A percentile compares a stretch with the other conserved stretches of the same genome.
Conservation (phyloP, 2,329 filamentous ascomycete genomes). For the Neophaeococcomyces aloes region DNA sequence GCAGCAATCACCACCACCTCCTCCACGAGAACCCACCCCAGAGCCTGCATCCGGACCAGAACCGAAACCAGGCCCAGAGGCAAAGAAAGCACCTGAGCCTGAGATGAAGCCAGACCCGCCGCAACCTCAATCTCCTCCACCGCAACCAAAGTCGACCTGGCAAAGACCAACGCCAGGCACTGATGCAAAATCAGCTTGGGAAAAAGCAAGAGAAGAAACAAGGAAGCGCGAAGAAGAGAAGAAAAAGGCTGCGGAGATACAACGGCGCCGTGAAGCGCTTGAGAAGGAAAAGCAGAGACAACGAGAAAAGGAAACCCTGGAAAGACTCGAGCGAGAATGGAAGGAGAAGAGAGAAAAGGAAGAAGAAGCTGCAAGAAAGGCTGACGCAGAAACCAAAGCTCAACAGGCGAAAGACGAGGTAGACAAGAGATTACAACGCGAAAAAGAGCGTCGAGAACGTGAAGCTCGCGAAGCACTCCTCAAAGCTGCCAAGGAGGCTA, state of each 20-base stretch:
- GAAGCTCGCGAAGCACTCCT: slow-evolving; percentile 43
- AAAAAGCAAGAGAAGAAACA: slow-evolving; percentile 23
- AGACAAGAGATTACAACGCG: slow-evolving; percentile 6
- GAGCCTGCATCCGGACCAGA: neutral
- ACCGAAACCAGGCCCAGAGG: neutral
- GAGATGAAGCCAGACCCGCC: slow-evolving; percentile 9
- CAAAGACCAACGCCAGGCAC: slow-evolving; percentile 17
- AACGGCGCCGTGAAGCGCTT: slow-evolving; percentile 16
- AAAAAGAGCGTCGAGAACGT: slow-evolving; percentile 73
- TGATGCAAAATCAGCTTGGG: slow-evolving; percentile 21
- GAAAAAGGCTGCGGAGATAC: slow-evolving; percentile 16
- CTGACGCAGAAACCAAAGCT: slow-evolving; percentile 9
- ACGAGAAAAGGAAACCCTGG: slow-evolving; percentile 20
- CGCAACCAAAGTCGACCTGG: slow-evolving; percentile 20
- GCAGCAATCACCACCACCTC: neutral
- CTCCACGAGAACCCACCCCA: slow-evolving; percentile 7
- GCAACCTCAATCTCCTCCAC: slow-evolving; percentile 12
- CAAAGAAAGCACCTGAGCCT: slow-evolving; percentile 8
- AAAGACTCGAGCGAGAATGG: slow-evolving; percentile 23
- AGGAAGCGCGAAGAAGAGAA: slow-evolving; percentile 22
- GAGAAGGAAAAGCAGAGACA: slow-evolving; percentile 21
- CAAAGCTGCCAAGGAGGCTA: slow-evolving; percentile 30
- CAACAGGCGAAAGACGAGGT: slow-evolving; percentile 21
- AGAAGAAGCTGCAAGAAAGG: slow-evolving; percentile 26
- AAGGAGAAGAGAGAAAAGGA: slow-evolving; percentile 26